A percentile compares a stretch with the other conserved stretches of the same genome.
These are phyloP conservation scores for Kwoniella europaea DNA, from an alignment of 768 basidiomycete species.

Conservation along the genomic window DNA sequence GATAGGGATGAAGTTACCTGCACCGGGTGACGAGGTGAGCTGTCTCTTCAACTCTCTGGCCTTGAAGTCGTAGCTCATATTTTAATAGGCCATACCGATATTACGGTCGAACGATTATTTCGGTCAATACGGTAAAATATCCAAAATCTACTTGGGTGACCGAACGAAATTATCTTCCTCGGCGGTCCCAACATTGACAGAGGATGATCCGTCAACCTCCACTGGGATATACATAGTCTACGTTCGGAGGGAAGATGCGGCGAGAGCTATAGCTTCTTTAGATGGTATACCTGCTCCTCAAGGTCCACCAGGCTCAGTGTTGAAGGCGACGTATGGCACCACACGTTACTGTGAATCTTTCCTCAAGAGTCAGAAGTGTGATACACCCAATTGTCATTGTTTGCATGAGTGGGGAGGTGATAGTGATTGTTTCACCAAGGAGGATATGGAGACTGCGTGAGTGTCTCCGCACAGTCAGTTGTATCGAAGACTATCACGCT, in stretches of 20 bases:
- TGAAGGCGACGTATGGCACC: conserved; percentile 93
- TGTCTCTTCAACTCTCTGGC: not conserved
- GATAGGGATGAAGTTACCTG: conserved; percentile 88
- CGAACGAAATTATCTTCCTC: conserved; percentile 67
- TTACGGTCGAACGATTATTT: conserved; percentile 95
- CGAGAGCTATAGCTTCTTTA: conserved; percentile 86
- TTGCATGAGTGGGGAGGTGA: conserved; percentile 99
- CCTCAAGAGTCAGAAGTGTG: conserved; percentile 80
- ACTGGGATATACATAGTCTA: conserved; percentile 94
- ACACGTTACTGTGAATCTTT: conserved; percentile 98
- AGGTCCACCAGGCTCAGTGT: conserved; percentile 76
- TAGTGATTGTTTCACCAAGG: conserved; percentile 95
- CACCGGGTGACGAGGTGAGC: conserved; percentile 93
- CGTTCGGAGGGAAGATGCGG: conserved; percentile 90
- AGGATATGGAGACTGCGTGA: conserved; percentile 89
- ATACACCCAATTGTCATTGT: conserved; percentile 83
- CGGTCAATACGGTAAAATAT: conserved; percentile 97
- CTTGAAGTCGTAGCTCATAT: no score
- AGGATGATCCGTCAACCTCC: conserved; percentile 42
- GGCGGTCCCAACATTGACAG: conserved; percentile 70
- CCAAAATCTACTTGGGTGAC: conserved; percentile 90
- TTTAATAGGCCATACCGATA: conserved; percentile 77
- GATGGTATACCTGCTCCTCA: conserved; percentile 91
- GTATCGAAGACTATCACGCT: not conserved
- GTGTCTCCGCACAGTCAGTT: conserved; percentile 44